Evolutionary conservation across 345 rosid genomes (phyloP).

Genomic region (Pistacia atlantica): DNA sequence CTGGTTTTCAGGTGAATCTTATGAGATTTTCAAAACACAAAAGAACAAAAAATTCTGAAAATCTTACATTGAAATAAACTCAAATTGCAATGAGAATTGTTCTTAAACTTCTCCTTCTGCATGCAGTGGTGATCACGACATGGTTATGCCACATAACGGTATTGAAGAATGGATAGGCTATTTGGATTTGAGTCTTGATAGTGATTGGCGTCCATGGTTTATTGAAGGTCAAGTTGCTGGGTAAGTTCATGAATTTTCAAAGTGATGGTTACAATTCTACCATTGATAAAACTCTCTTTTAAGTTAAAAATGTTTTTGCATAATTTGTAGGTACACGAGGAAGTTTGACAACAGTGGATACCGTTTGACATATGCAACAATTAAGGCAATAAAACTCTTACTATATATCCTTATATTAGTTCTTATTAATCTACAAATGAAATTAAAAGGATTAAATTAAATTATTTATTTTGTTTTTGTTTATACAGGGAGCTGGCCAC

Average conservation of each 20-base stretch:
- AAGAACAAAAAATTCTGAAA: too few relatives aligned
- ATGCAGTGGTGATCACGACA: slow-evolving; percentile 42
- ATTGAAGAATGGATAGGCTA: slow-evolving; percentile 33
- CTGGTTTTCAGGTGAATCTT: slow-evolving; percentile 14
- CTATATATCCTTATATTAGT: background rate
- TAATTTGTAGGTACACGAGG: slow-evolving; percentile 22
- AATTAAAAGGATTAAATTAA: background rate
- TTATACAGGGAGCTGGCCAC: slow-evolving; percentile 34
- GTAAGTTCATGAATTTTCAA: background rate
- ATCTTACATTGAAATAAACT: too few relatives aligned
- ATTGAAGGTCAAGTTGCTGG: slow-evolving; percentile 37
- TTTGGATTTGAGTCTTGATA: slow-evolving; percentile 24
- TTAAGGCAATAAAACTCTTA: slow-evolving; percentile 21
- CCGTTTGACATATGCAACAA: slow-evolving; percentile 24
- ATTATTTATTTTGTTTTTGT: background rate
- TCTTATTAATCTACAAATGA: background rate
- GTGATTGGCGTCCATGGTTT: slow-evolving; percentile 32
- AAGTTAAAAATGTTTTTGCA: background rate
- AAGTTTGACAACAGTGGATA: slow-evolving; percentile 14
- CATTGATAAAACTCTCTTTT: background rate
- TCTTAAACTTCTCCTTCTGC: too few relatives aligned
- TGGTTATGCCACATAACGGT: slow-evolving; percentile 33
- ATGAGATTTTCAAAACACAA: too few relatives aligned
- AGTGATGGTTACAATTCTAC: background rate
- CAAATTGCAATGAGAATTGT: too few relatives aligned